Percentiles rank a stretch among this genome's conserved stretches.
These are phyloP conservation scores for Tolypocladium inflatum DNA, from an alignment of 2,329 filamentous ascomycete genomes.

Conservation along the genomic window DNA sequence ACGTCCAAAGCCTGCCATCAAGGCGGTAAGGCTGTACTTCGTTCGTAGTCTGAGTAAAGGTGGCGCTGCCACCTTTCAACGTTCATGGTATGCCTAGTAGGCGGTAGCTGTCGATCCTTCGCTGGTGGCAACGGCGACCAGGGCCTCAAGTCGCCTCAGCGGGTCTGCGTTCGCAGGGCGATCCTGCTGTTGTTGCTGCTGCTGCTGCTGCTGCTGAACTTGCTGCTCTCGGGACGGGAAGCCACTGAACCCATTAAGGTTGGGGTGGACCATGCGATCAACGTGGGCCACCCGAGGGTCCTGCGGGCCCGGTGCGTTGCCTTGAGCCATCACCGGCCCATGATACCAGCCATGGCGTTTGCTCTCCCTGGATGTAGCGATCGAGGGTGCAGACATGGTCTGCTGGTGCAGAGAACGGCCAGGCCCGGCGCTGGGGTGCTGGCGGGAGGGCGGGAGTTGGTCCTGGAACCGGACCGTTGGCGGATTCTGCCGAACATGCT, in stretches of 20 bases:
- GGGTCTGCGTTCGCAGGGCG: conserved; percentile 19
- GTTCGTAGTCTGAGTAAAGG: not conserved
- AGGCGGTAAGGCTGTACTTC: not conserved
- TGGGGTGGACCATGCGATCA: conserved; percentile 49
- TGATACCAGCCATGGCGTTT: conserved; percentile 70
- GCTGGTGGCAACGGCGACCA: conserved; percentile 35
- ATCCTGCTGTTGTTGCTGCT: conserved; percentile 18
- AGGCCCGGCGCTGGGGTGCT: conserved; percentile 12
- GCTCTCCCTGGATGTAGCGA: conserved; percentile 45
- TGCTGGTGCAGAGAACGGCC: conserved; percentile 38
- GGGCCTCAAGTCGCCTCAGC: conserved; percentile 29
- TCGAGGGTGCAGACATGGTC: conserved; percentile 49
- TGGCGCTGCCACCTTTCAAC: not conserved
- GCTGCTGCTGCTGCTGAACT: conserved; percentile 9
- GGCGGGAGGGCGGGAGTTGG: conserved; percentile 28
- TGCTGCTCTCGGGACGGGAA: conserved; percentile 32
- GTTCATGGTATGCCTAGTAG: conserved; percentile 14
- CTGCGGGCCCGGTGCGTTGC: conserved; percentile 20
- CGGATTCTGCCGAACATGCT: conserved; percentile 35
- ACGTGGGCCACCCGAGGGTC: conserved; percentile 33
- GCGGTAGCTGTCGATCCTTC: conserved; percentile 32
- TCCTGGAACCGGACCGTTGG: conserved; percentile 46
- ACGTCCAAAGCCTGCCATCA: not conserved
- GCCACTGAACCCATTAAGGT: conserved; percentile 40
- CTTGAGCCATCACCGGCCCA: conserved; percentile 31